Evolutionary conservation across 106 monocot genomes (phyloP).

Genomic region (Dioscorea zingiberensis): DNA sequence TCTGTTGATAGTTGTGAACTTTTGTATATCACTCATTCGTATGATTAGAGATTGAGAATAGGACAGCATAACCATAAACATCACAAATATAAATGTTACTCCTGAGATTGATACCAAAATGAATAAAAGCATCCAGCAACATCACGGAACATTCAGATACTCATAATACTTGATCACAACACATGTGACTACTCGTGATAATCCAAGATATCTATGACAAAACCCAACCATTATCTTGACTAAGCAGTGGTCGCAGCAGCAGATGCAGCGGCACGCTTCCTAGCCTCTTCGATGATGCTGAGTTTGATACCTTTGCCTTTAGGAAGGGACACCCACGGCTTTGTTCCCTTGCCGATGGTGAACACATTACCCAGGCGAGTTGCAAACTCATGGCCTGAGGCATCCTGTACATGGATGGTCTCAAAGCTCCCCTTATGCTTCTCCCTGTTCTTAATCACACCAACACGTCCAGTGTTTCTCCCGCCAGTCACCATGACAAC

Average conservation of each 20-base stretch:
- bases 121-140: no score
- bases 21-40: no score
- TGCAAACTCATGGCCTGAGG: conserved; percentile 70
- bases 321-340: conserved; percentile 77
- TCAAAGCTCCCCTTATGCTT: conserved; percentile 89
- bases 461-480: conserved; percentile 72
- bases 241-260: conserved; percentile 27
- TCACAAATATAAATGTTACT: no score
- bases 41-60: no score
- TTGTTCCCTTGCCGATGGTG: conserved; percentile 74
- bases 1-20: no score
- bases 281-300: conserved; percentile 70
- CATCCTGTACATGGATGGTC: conserved; percentile 73
- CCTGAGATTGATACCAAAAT: no score
- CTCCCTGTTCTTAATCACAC: conserved; percentile 85
- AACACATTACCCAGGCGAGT: conserved; percentile 80
- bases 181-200: no score
- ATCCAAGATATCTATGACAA: no score
- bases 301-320: conserved; percentile 90
- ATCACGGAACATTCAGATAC: no score
- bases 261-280: conserved; percentile 55
- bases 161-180: no score
- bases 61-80: no score
- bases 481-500: conserved; percentile 86
- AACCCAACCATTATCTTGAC: no score